Evolutionary conservation across 106 monocot genomes (phyloP).

Genomic region (Allium fistulosum): DNA sequence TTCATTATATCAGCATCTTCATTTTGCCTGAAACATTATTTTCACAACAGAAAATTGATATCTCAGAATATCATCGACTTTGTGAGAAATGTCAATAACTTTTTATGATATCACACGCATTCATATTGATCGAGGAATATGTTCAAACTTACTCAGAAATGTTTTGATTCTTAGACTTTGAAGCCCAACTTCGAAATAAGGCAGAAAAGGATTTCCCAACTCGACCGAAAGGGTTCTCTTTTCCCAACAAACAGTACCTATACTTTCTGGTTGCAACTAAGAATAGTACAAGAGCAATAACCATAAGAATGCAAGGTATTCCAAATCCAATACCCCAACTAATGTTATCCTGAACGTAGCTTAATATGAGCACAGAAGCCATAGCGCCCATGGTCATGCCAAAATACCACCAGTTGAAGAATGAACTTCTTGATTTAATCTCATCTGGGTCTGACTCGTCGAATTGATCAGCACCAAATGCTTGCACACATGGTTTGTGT

Average conservation of each 20-base stretch:
- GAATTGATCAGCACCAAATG: slow-evolving; percentile 40
- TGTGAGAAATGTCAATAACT: not conserved
- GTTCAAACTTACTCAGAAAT: not conserved
- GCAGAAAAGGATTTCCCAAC: slow-evolving; percentile 11
- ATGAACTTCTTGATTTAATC: slow-evolving; percentile 15
- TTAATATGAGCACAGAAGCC: slow-evolving; percentile 16
- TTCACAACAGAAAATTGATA: not conserved
- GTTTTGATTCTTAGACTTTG: not conserved
- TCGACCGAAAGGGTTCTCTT: slow-evolving; percentile 7
- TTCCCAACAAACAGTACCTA: slow-evolving; percentile 7
- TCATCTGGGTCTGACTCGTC: slow-evolving; percentile 27
- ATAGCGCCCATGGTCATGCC: slow-evolving; percentile 19
- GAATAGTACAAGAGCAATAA: slow-evolving; percentile 14
- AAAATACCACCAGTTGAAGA: slow-evolving; percentile 47
- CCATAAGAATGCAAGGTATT: slow-evolving; percentile 21
- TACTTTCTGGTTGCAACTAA: slow-evolving; percentile 24
- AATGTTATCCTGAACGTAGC: slow-evolving; percentile 33
- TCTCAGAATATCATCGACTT: not conserved
- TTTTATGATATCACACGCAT: no score
- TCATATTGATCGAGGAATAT: not conserved
- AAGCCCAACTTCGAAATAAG: slow-evolving; percentile 4
- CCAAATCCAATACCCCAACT: slow-evolving; percentile 39
- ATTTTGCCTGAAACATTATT: not conserved
- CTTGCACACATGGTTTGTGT: slow-evolving; percentile 26
- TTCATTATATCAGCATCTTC: not conserved